Percentiles rank a stretch among this genome's conserved stretches.
Conservation (phyloP, 306 rosid genomes). For the Corylus americana region DNA sequence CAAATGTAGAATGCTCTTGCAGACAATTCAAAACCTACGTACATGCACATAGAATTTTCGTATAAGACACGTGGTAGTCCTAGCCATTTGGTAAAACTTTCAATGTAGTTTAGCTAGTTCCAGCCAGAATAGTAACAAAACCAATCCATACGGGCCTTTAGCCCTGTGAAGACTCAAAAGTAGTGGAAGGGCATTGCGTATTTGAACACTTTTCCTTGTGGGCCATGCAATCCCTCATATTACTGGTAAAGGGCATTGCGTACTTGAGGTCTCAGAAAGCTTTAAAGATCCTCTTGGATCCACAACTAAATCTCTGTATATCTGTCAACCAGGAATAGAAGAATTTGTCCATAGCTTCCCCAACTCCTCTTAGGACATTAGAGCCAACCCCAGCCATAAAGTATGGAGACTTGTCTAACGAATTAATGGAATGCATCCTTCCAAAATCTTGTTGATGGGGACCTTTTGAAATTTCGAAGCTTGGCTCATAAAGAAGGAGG, state of each 20-base stretch:
- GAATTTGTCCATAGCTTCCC: slow-evolving; percentile 30
- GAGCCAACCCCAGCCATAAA: slow-evolving; percentile 30
- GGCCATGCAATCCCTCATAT: slow-evolving; percentile 34
- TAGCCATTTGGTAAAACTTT: neutral
- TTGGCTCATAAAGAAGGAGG: neutral
- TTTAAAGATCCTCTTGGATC: slow-evolving; percentile 50
- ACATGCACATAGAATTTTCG: neutral
- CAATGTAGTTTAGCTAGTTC: neutral
- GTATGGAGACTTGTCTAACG: slow-evolving; percentile 40
- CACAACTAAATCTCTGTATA: slow-evolving; percentile 33
- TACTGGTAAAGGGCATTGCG: slow-evolving; percentile 57
- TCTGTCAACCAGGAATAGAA: slow-evolving; percentile 6
- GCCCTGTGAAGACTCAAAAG: too few species aligned
- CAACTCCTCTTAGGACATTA: slow-evolving; percentile 17
- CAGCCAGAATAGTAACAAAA: too few species aligned
- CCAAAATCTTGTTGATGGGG: slow-evolving; percentile 43
- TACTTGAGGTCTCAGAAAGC: slow-evolving; percentile 48
- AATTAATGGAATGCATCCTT: slow-evolving; percentile 41
- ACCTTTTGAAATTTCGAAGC: slow-evolving; percentile 14
- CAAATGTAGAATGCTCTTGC: neutral
- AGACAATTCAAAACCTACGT: neutral
- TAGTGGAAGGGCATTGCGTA: neutral
- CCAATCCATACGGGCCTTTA: too few species aligned
- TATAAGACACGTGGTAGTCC: neutral
- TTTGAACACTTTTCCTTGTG: neutral